Evolutionary conservation across 306 rosid species (phyloP).

Genomic region (Lithocarpus polystachyus): DNA sequence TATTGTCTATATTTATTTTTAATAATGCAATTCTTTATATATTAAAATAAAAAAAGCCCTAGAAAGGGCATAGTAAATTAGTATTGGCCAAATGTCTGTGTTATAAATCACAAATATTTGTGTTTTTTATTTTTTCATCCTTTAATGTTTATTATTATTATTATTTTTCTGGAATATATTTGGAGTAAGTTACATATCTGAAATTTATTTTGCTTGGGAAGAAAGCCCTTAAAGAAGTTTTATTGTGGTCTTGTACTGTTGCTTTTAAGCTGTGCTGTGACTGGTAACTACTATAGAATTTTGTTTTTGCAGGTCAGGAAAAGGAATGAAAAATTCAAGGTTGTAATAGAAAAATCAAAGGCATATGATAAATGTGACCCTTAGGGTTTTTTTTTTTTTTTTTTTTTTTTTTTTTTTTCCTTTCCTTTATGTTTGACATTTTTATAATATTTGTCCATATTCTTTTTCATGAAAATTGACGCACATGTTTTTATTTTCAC

Average conservation of each 20-base stretch:
- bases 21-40: background rate
- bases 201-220: background rate
- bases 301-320: constrained; percentile 54
- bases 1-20: background rate
- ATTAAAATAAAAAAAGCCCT: background rate
- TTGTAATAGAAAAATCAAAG: constrained; percentile 60
- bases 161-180: background rate
- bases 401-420: background rate
- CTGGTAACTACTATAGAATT: constrained; percentile 2
- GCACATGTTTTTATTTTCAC: background rate
- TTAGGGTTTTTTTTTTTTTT: constrained; percentile 11
- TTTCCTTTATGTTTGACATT: background rate
- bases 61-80: background rate
- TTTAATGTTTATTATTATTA: background rate
- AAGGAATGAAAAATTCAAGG: constrained; percentile 50
- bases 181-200: background rate
- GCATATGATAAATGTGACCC: constrained; percentile 46
- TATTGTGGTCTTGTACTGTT: background rate
- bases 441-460: background rate
- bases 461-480: background rate
- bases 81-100: background rate
- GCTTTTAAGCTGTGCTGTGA: constrained; percentile 13
- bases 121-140: background rate
- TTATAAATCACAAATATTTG: background rate
- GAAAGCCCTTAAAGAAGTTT: background rate